Percentiles rank a stretch among this genome's conserved stretches.
Conservation (phyloP, 1,284 basidiomycete species). For the Fistulina hepatica region DNA sequence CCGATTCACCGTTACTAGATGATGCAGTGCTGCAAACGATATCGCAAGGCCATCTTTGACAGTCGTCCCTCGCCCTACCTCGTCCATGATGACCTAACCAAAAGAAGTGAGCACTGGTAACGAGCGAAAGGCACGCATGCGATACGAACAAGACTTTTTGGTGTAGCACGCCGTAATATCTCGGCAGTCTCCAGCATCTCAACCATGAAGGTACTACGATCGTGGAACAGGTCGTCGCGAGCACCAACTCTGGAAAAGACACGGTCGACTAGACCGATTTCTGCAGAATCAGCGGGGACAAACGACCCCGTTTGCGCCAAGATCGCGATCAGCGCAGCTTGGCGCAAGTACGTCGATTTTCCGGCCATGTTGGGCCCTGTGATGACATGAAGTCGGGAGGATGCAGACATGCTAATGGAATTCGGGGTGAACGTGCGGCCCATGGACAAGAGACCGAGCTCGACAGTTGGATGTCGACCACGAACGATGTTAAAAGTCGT, state of each 20-base stretch:
- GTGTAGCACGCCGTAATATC: slow-evolving; percentile 73
- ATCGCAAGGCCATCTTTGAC: slow-evolving; percentile 88
- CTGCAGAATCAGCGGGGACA: slow-evolving; percentile 77
- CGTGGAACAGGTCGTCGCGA: slow-evolving; percentile 88
- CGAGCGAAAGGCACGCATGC: slow-evolving; percentile 1
- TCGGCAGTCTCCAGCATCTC: slow-evolving; percentile 84
- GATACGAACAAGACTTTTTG: slow-evolving; percentile 59
- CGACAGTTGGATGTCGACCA: slow-evolving; percentile 89
- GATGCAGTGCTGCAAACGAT: slow-evolving; percentile 83
- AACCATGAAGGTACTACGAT: slow-evolving; percentile 91
- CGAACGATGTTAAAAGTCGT: slow-evolving; percentile 56
- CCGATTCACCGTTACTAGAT: slow-evolving; percentile 63
- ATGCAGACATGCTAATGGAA: slow-evolving; percentile 44
- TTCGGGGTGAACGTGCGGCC: slow-evolving; percentile 81
- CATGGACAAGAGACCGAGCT: slow-evolving; percentile 70
- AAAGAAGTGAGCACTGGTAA: slow-evolving; percentile 4
- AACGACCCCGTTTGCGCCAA: slow-evolving; percentile 90
- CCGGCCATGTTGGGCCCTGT: slow-evolving; percentile 97
- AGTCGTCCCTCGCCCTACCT: slow-evolving; percentile 92
- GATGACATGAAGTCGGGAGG: slow-evolving; percentile 41
- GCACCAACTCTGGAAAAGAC: slow-evolving; percentile 95
- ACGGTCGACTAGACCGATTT: slow-evolving; percentile 81
- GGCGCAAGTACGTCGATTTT: slow-evolving; percentile 89
- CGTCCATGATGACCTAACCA: slow-evolving; percentile 87
- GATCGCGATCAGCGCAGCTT: slow-evolving; percentile 84